phyloP scores from a whole-genome alignment of 2,329 filamentous ascomycete genomes.

The Diplocarpon mali region DNA sequence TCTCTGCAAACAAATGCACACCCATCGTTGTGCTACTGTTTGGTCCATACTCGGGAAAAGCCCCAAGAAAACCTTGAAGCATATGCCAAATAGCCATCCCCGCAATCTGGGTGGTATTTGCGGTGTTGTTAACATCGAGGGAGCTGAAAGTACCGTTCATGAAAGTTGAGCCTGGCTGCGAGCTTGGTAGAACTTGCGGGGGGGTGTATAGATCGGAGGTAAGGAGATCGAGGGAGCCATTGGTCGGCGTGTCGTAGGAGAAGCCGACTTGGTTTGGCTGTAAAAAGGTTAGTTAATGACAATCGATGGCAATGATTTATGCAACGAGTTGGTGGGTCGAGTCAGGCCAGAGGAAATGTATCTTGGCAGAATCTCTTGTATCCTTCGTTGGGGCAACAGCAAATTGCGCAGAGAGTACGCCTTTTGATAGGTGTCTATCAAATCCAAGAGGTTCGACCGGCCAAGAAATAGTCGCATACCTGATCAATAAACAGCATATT shows the following conservation, averaged over 20 bases:
- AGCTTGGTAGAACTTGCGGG: conserved; percentile 25
- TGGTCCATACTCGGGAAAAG: conserved; percentile 43
- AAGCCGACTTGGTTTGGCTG: conserved; percentile 62
- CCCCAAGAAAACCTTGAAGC: conserved; percentile 45
- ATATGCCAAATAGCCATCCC: conserved; percentile 49
- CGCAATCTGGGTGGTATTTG: conserved; percentile 40
- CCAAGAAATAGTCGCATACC: conserved; percentile 26
- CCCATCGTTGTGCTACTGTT: conserved; percentile 44
- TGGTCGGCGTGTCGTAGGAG: conserved; percentile 52
- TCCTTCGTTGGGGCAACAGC: too few relatives aligned
- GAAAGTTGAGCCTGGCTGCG: conserved; percentile 28
- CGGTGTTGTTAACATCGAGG: conserved; percentile 32
- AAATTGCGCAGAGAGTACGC: not conserved
- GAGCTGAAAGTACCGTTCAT: conserved; percentile 57
- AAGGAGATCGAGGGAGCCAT: conserved; percentile 44
- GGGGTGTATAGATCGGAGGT: conserved; percentile 32
- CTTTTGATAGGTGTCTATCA: not conserved
- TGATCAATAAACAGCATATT: conserved; percentile 45
- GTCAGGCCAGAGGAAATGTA: too few relatives aligned
- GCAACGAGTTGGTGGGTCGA: too few relatives aligned
- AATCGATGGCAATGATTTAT: not conserved
- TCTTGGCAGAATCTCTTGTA: too few relatives aligned
- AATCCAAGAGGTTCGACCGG: not conserved
- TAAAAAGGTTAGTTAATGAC: conserved; percentile 22
- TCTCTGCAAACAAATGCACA: conserved; percentile 57